These are phyloP conservation scores for Vitis hybrid DNA, from an alignment of 177 flowering plant species.

Conservation along the genomic window DNA sequence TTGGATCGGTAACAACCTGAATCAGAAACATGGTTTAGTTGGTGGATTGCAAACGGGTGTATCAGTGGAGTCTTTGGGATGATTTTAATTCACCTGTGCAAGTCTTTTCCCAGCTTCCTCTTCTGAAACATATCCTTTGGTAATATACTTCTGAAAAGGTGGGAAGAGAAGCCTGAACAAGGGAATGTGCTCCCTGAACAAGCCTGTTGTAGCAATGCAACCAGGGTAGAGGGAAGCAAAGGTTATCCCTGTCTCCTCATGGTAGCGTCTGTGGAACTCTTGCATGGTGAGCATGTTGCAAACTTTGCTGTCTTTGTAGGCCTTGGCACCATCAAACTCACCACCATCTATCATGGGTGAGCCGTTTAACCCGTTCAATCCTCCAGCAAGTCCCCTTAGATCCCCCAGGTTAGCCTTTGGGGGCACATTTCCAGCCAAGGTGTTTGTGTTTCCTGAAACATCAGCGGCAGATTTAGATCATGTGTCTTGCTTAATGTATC, in stretches of 20 bases:
- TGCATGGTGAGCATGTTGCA: conserved; percentile 95
- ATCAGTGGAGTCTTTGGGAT: no score
- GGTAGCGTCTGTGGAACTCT: conserved; percentile 78
- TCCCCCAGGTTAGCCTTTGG: conserved; percentile 84
- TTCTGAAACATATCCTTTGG: conserved; percentile 78
- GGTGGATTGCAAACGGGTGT: no score
- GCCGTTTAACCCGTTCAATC: conserved; percentile 62
- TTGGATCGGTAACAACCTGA: conserved; percentile 89
- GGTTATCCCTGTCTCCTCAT: conserved; percentile 73
- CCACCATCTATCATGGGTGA: conserved; percentile 86
- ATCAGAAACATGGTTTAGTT: conserved; percentile 2
- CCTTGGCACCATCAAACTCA: conserved; percentile 82
- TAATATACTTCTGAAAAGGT: conserved; percentile 85
- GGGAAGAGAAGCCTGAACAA: conserved; percentile 79
- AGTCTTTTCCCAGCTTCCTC: conserved; percentile 74
- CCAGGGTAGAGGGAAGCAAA: conserved; percentile 86
- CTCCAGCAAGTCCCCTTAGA: conserved; percentile 69
- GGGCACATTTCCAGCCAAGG: conserved; percentile 83
- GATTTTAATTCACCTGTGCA: conserved; percentile 52
- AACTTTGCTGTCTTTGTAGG: conserved; percentile 91
- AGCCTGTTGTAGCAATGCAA: conserved; percentile 79
- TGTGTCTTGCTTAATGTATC: not conserved
- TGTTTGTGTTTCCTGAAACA: conserved; percentile 74
- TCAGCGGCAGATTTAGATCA: not conserved
- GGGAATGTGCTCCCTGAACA: conserved; percentile 78